Base-by-base conservation (phyloP, 352 stramenopile genomes). In the Thraustochytrium sp. region DNA sequence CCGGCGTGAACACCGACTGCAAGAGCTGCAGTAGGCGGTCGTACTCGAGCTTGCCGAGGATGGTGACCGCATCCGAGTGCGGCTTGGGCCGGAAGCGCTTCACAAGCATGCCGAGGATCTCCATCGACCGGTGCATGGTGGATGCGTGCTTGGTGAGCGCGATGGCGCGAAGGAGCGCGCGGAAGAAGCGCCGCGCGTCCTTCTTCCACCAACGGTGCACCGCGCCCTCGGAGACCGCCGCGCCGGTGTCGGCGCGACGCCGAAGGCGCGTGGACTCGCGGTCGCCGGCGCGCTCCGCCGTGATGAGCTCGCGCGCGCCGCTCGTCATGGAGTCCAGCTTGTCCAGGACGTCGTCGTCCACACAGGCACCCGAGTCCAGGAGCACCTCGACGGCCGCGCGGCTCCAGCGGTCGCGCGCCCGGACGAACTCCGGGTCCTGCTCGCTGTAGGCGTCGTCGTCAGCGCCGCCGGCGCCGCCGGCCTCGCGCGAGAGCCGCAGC, bases 51-150 rank as follows among this genome's bases (percentile, higher is more conserved):
- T 80, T 80, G 37, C 51, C 68, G 23, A 80, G 29, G 1, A 53
- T 80, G 2, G 16, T 61, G n/a, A 80, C 53, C 9, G 68, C 68
- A 31, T 80, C 68, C 11, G 31, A 46, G 31, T 80, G 31, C 13
- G 68, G 68, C 34, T 48, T 53, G 37, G 68, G 44, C 16, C 68
- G 68, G 37, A 80, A 80, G 3, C 68, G 68, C 38, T 80, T 51
- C 68, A 80, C 68, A 42, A 80, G 31, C 42, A 80, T 61, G 23
- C 34, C 68, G 26, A 80, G 68, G 18, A 80, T 44, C 26, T 80
- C 68, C 68, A 80, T 80, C 0, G 68, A 18, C 16, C 68, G 68
- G 29, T 80, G 68, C 68, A 80, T 80, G 5, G 68, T 80, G 9
- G 68, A 61, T 13, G 31, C 37, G 49, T 80, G 68, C 42, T 80